Percentiles rank a stretch among this genome's conserved stretches.
Evolutionary conservation across 1,284 basidiomycete species (phyloP).

Genomic region (Moniliophthora roreri): DNA sequence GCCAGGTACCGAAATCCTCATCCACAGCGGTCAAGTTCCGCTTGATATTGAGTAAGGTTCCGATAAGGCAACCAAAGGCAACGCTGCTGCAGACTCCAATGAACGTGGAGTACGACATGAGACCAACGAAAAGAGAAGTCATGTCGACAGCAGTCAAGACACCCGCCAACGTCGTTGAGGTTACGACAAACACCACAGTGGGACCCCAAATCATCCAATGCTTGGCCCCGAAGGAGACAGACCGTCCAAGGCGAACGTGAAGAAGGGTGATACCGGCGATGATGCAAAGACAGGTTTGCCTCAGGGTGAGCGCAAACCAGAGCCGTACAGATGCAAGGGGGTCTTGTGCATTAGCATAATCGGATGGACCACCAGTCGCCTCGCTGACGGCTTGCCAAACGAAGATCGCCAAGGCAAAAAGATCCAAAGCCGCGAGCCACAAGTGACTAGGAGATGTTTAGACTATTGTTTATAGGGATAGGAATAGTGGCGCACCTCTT

Average conservation of each 20-base stretch:
- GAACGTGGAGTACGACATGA: constrained; percentile 54
- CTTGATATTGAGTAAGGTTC: constrained; percentile 60
- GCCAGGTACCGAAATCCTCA: constrained; percentile 54
- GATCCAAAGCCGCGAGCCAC: constrained; percentile 66
- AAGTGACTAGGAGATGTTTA: constrained; percentile 40
- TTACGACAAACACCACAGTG: constrained; percentile 47
- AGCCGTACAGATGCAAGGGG: constrained; percentile 53
- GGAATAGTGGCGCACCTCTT: constrained; percentile 35
- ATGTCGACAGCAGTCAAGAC: constrained; percentile 55
- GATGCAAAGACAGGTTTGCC: constrained; percentile 65
- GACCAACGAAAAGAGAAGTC: constrained; percentile 56
- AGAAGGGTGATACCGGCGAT: constrained; percentile 60
- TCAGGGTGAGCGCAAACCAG: constrained; percentile 61
- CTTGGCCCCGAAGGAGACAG: constrained; percentile 60
- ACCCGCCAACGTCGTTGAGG: constrained; percentile 58
- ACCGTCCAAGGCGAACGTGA: constrained; percentile 65
- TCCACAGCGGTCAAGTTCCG: constrained; percentile 56
- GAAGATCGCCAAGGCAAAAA: constrained; percentile 59
- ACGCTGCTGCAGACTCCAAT: constrained; percentile 51
- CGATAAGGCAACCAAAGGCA: constrained; percentile 53
- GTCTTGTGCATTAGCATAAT: constrained; percentile 42
- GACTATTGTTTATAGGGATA: background rate
- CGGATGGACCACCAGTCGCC: constrained; percentile 43
- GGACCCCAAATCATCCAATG: constrained; percentile 75
- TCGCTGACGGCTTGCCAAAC: constrained; percentile 64